Evolutionary conservation across 1,139 yeast species (phyloP).

Genomic region (Pichia sp.): DNA sequence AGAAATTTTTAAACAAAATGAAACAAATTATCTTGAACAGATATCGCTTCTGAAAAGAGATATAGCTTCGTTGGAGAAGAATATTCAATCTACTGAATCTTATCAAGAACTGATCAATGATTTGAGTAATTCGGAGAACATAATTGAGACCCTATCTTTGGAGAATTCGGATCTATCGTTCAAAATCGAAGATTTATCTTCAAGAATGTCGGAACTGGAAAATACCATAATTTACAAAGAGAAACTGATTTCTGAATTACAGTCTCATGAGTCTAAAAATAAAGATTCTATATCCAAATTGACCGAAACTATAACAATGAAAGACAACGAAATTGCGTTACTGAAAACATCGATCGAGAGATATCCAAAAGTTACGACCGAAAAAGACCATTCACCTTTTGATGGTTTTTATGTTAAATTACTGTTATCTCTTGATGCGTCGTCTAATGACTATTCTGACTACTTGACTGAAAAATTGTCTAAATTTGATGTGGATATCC

Average conservation of each 20-base stretch:
- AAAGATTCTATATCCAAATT: background rate
- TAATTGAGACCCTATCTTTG: slow-evolving; percentile 49
- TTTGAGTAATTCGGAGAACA: slow-evolving; percentile 25
- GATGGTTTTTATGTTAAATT: too few species aligned
- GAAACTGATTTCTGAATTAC: slow-evolving; percentile 1
- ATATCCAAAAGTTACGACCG: too few species aligned
- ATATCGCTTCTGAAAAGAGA: slow-evolving; percentile 3
- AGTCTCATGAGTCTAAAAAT: slow-evolving; percentile 4
- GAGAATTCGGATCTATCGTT: slow-evolving; percentile 40
- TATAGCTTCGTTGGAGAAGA: background rate
- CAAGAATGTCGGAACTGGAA: slow-evolving; percentile 29
- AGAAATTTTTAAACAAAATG: background rate
- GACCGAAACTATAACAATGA: background rate
- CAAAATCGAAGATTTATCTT: slow-evolving; percentile 31
- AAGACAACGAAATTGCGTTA: background rate
- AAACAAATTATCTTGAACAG: slow-evolving; percentile 1
- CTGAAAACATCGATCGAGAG: background rate
- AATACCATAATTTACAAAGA: slow-evolving; percentile 1
- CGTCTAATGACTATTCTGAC: too few species aligned
- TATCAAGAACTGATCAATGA: background rate
- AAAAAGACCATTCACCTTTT: too few species aligned
- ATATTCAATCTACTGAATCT: background rate
- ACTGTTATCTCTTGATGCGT: too few species aligned
- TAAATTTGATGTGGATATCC: too few species aligned
- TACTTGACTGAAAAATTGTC: too few species aligned